phyloP scores from a whole-genome alignment of 2,329 filamentous ascomycete species.

The Tolypocladium sp. region DNA sequence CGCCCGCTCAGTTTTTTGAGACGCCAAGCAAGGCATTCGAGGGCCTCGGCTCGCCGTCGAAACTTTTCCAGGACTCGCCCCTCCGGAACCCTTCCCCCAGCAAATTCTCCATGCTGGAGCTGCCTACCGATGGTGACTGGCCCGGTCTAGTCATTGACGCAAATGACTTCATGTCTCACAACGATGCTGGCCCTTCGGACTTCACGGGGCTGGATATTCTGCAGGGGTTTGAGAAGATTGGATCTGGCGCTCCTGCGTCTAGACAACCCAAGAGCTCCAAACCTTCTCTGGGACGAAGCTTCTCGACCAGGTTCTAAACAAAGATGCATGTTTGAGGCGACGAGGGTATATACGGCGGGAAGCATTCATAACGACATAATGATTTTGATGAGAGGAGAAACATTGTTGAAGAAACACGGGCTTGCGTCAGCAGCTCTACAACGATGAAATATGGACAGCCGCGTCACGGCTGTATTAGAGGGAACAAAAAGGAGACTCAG shows the following conservation, averaged over 20 bases:
- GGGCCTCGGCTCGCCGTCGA: constrained; percentile 45
- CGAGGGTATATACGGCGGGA: background rate
- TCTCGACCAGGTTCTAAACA: constrained; percentile 20
- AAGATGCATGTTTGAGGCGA: background rate
- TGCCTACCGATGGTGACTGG: constrained; percentile 30
- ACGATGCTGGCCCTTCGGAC: constrained; percentile 46
- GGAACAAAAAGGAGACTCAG: background rate
- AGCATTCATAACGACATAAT: constrained; percentile 11
- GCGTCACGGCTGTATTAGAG: background rate
- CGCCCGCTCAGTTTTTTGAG: constrained; percentile 31
- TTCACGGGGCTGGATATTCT: constrained; percentile 59
- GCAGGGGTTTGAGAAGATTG: constrained; percentile 69
- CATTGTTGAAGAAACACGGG: background rate
- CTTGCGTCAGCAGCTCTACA: background rate
- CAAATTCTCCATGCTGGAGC: constrained; percentile 32
- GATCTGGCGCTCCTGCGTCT: constrained; percentile 30
- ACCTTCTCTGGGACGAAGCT: constrained; percentile 20
- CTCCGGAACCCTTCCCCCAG: constrained; percentile 36
- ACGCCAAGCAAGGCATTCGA: constrained; percentile 52
- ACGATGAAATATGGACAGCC: background rate
- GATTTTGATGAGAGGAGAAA: constrained; percentile 7
- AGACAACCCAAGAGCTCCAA: constrained; percentile 19
- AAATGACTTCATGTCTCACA: constrained; percentile 31
- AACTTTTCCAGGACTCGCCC: constrained; percentile 30
- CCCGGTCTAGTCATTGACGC: constrained; percentile 22